Percentiles rank a stretch among this genome's conserved stretches.
These are phyloP conservation scores for Trifolium dubium DNA, from an alignment of 306 rosid genomes.

Conservation along the genomic window DNA sequence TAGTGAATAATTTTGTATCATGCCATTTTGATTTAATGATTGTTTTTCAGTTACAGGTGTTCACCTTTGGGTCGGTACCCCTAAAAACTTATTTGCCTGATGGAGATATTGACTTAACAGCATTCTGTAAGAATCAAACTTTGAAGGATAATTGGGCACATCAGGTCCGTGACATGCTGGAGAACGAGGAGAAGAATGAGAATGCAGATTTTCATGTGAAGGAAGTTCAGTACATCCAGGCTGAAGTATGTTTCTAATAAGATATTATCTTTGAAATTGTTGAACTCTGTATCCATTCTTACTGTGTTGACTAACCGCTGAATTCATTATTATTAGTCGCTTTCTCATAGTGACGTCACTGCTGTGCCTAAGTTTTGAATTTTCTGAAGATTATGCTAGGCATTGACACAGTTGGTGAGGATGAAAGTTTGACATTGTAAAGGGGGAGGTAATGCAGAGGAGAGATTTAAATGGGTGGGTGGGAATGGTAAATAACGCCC, in stretches of 20 bases:
- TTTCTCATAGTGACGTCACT: slow-evolving; percentile 19
- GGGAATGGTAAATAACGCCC: not conserved
- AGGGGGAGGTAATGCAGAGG: not conserved
- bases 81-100: slow-evolving; percentile 98
- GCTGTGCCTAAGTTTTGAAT: slow-evolving; percentile 18
- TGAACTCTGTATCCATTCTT: slow-evolving; percentile 1
- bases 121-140: slow-evolving; percentile 79
- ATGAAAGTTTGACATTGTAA: not conserved
- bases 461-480: not conserved
- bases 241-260: slow-evolving; percentile 71
- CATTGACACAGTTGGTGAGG: not conserved
- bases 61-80: slow-evolving; percentile 98
- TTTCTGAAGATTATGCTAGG: slow-evolving; percentile 31
- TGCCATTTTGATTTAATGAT: slow-evolving; percentile 21
- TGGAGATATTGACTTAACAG: slow-evolving; percentile 97
- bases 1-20: slow-evolving; percentile 1
- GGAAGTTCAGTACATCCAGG: slow-evolving; percentile 99
- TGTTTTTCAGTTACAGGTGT: slow-evolving; percentile 63
- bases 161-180: slow-evolving; percentile 89
- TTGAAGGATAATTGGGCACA: slow-evolving; percentile 96
- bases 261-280: slow-evolving; percentile 32
- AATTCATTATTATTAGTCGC: slow-evolving; percentile 25
- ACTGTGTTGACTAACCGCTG: slow-evolving; percentile 7
- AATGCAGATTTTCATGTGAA: slow-evolving; percentile 90
- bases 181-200: slow-evolving; percentile 90